These are phyloP conservation scores for Stephania cephalantha DNA, from an alignment of 164 flowering plant species.

Conservation along the genomic window DNA sequence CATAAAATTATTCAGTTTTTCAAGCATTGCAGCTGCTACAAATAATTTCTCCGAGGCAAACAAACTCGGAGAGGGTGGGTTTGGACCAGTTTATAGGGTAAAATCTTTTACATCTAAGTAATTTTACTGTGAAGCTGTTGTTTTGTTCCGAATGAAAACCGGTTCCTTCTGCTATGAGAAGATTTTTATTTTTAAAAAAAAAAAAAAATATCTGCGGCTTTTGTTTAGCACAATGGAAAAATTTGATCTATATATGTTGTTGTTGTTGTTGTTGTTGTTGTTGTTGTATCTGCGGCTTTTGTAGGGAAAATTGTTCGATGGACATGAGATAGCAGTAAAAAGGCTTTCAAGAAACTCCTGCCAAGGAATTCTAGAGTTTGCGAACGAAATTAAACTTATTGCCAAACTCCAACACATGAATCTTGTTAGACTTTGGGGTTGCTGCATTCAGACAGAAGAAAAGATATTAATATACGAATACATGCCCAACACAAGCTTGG, in stretches of 20 bases:
- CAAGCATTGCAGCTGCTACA: slow-evolving; percentile 7
- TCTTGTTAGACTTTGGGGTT: slow-evolving; percentile 11
- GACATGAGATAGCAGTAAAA: slow-evolving; percentile 14
- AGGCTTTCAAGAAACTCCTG: slow-evolving; percentile 10
- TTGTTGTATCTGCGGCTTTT: neutral
- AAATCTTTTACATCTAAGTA: neutral
- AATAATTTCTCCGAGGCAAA: slow-evolving; percentile 6
- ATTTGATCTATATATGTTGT: no score
- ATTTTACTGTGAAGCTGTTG: neutral
- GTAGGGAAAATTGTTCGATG: slow-evolving; percentile 13
- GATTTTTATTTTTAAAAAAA: no score
- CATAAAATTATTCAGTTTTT: neutral
- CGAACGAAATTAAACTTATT: slow-evolving; percentile 12
- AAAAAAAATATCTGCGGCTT: no score
- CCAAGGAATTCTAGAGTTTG: slow-evolving; percentile 11
- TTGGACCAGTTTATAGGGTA: slow-evolving; percentile 13
- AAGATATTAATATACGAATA: slow-evolving; percentile 11
- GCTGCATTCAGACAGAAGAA: slow-evolving; percentile 11
- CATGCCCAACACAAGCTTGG: slow-evolving; percentile 8
- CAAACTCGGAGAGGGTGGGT: slow-evolving; percentile 13
- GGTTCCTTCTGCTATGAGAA: no score
- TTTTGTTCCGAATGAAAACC: neutral
- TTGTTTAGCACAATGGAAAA: no score
- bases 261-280: no score
- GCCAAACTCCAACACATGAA: slow-evolving; percentile 12